Conservation (phyloP, 73 alveolate genomes). For the Tetrahymena borealis region DNA sequence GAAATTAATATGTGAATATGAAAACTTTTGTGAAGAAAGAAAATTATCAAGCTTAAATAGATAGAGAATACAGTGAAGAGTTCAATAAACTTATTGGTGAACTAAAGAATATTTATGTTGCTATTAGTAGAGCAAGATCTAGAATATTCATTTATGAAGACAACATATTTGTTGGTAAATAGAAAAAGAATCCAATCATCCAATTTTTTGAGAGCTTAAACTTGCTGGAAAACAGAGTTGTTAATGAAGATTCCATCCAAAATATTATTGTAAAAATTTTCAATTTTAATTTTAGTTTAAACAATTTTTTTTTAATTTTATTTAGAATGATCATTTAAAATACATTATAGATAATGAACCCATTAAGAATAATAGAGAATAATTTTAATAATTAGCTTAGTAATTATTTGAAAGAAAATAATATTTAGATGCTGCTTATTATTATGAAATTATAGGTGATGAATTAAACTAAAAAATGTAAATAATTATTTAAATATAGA, state of each 20-base stretch:
- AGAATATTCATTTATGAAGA: background rate
- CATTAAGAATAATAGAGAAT: background rate
- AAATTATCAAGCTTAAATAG: background rate
- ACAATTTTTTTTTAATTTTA: background rate
- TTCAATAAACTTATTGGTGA: background rate
- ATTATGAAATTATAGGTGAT: background rate
- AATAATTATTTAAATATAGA: background rate
- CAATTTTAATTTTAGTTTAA: background rate
- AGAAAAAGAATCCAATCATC: background rate
- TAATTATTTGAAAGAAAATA: background rate
- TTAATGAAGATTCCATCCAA: background rate
- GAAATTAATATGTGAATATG: background rate
- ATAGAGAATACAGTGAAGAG: background rate
- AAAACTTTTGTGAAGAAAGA: background rate
- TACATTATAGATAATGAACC: background rate
- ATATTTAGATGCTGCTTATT: background rate
- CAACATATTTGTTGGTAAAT: background rate
- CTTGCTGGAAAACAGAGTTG: background rate
- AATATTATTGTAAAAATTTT: background rate
- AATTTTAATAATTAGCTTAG: background rate
- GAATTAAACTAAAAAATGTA: background rate
- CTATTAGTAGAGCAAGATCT: background rate
- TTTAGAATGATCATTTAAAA: background rate
- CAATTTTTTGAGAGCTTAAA: background rate
- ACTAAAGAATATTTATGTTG: background rate